These are phyloP conservation scores for Fusarium sambucinum DNA, from an alignment of 2,329 filamentous ascomycete species.

Conservation along the genomic window DNA sequence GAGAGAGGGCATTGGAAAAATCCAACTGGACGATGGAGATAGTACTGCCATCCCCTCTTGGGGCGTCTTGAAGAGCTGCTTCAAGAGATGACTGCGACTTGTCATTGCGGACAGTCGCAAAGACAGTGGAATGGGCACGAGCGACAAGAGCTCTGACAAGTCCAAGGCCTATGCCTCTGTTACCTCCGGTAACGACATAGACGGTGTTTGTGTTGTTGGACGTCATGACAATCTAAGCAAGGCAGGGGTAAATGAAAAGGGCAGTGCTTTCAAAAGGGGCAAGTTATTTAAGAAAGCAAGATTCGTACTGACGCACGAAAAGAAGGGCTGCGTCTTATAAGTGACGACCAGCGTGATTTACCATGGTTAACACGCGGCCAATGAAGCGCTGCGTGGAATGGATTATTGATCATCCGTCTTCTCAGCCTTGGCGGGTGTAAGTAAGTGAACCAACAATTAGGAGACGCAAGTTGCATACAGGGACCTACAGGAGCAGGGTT, in stretches of 20 bases:
- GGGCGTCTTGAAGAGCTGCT: constrained; percentile 31
- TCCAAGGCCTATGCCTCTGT: constrained; percentile 57
- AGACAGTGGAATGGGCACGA: constrained; percentile 65
- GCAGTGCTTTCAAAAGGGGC: rapidly evolving
- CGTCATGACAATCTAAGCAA: neutral
- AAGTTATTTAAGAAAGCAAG: too few relatives aligned
- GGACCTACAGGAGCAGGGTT: neutral
- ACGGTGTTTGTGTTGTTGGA: constrained; percentile 42
- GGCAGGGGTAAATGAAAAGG: rapidly evolving
- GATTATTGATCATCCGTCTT: constrained; percentile 9
- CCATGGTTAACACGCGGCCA: neutral
- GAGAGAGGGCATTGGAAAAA: constrained; percentile 46
- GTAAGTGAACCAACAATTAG: too few relatives aligned
- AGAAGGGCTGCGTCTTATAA: neutral
- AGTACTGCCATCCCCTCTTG: constrained; percentile 47
- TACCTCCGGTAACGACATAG: constrained; percentile 57
- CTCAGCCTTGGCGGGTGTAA: neutral
- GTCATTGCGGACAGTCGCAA: constrained; percentile 54
- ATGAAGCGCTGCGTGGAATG: rapidly evolving
- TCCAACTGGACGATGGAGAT: constrained; percentile 57
- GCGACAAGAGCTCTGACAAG: constrained; percentile 55
- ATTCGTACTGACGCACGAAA: neutral
- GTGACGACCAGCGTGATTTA: neutral
- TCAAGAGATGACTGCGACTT: constrained; percentile 30
- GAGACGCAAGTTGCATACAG: neutral